Conservation (phyloP, 129 eudicot genomes). For the Saposhnikovia divaricata region DNA sequence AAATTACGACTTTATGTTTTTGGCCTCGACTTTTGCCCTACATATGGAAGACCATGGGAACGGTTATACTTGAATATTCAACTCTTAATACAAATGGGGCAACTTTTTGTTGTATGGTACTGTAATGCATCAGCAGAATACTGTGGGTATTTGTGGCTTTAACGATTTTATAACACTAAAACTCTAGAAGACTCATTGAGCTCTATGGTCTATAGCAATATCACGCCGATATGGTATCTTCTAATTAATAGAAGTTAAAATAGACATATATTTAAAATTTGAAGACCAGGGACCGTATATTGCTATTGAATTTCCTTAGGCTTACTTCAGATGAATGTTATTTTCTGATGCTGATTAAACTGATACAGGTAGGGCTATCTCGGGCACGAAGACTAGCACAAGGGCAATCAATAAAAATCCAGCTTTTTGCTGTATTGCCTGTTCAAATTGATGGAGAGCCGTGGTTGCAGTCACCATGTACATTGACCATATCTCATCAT, state of each 20-base stretch:
- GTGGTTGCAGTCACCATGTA: conserved; percentile 89
- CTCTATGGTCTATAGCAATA: not conserved
- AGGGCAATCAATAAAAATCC: conserved; percentile 79
- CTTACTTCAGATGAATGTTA: not conserved
- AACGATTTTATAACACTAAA: not conserved
- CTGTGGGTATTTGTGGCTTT: not conserved
- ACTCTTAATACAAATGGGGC: not conserved
- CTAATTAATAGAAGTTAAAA: not conserved
- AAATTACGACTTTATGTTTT: not conserved
- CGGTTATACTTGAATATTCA: not conserved
- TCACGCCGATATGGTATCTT: not conserved
- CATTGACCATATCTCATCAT: conserved; percentile 81
- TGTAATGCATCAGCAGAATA: not conserved
- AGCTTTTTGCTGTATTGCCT: conserved; percentile 78
- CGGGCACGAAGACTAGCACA: conserved; percentile 96
- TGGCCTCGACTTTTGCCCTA: not conserved
- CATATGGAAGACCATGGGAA: not conserved
- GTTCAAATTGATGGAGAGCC: conserved; percentile 99
- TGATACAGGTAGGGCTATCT: conserved; percentile 78
- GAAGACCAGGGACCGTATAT: not conserved
- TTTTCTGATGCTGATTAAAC: conserved; percentile 1
- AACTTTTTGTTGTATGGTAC: not conserved
- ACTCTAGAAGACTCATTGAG: not conserved
- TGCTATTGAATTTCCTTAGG: not conserved
- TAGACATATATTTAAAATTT: not conserved